Base-by-base conservation (phyloP, 1,284 basidiomycete species). In the Coniferiporia sulphurascens region DNA sequence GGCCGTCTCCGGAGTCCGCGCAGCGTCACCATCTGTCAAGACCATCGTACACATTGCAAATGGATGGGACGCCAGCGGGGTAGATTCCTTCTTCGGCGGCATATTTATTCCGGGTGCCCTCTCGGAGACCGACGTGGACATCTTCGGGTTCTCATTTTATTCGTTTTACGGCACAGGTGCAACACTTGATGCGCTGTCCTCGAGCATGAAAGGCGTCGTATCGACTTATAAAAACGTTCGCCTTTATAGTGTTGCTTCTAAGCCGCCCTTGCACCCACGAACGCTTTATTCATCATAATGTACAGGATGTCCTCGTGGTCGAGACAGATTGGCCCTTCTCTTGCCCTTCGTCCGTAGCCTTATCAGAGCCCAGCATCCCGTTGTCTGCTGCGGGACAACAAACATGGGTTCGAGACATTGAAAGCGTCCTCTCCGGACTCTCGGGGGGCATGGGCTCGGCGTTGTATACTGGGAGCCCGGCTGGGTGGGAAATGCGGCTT, bases 81-180 rank as follows among this genome's bases (percentile, higher is more conserved):
- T 83, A 38, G 69, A 70, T 58, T 81, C 71, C 48, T 86, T 80
- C 69, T 86, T 76, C 67, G 71, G 74, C 43, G 72, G 76, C 41
- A 76, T 85, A 45, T 83, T 84, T 70, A 76, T 80, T 52, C 70
- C 73, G 1, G 84, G 84, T 8, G 74, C 81, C 62, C 72, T 86
- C 52, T 68, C 77, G 3, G 70, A 74, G 0, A 67, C 70, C 34
- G 81, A 85, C 61, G 72, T 85, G 55, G 84, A 86, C 65, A 72
- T 84, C 60, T 75, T 85, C 66, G 84, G 82, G 19, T 83, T 86
- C 68, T 84, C 82, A 3, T 84, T 84, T 71, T 86, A 85, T 65
- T 83, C 83, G 0, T 85, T 85, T 73, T 85, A 85, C 64, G 78
- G 76, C 45, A 76, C 81, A 5, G 73, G 75, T n/a, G 84, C 85